Conservation (phyloP, 78 protist genomes). For the Speleostelium caveatum region DNA sequence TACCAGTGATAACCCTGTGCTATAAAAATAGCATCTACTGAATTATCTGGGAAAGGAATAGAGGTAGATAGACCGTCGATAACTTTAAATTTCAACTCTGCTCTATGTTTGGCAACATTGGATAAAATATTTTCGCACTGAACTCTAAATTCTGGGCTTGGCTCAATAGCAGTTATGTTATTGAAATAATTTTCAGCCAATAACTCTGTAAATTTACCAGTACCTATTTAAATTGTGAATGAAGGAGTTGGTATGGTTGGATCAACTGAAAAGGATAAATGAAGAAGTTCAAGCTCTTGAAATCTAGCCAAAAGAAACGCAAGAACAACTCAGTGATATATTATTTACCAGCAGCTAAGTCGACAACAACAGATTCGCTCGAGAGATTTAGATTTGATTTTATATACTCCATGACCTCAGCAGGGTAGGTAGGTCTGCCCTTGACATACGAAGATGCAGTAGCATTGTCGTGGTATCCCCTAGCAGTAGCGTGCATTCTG, state of each 20-base stretch:
- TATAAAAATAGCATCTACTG: constrained; percentile 3
- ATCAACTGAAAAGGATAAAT: too few species aligned
- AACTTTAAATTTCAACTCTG: constrained; percentile 2
- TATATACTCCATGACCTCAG: constrained; percentile 4
- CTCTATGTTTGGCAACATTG: too few species aligned
- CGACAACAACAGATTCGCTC: background rate
- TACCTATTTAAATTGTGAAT: too few species aligned
- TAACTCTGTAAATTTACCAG: too few species aligned
- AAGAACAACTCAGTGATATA: constrained; percentile 21
- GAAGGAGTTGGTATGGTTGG: too few species aligned
- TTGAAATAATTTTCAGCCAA: constrained; percentile 1
- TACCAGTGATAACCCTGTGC: constrained; percentile 66
- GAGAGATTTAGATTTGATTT: background rate
- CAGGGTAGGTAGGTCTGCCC: constrained; percentile 20
- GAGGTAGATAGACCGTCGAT: constrained; percentile 32
- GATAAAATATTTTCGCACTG: background rate
- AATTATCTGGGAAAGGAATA: constrained; percentile 28
- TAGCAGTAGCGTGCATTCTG: background rate
- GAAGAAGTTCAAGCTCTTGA: too few species aligned
- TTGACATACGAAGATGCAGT: constrained; percentile 8
- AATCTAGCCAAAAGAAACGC: too few species aligned
- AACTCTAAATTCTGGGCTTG: constrained; percentile 1
- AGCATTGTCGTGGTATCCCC: constrained; percentile 9
- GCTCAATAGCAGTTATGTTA: constrained; percentile 15
- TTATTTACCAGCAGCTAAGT: constrained; percentile 22